Percentiles rank a stretch among this genome's conserved stretches.
phyloP scores from a whole-genome alignment of 306 rosid species.

The Crotalaria pallida region DNA sequence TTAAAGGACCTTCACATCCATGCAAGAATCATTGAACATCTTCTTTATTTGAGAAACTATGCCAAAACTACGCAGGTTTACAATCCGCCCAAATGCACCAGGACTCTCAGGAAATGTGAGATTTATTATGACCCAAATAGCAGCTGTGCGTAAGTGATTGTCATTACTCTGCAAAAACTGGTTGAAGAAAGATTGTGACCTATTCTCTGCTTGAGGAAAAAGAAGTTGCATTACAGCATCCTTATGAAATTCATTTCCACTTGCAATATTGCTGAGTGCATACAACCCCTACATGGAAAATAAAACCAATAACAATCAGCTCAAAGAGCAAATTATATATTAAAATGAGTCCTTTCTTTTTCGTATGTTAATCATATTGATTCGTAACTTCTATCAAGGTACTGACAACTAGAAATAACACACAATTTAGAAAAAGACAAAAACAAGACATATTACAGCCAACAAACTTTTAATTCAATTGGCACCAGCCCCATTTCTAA shows the following conservation, averaged over 20 bases:
- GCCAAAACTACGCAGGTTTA: constrained; percentile 54
- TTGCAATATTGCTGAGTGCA: constrained; percentile 66
- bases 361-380: not conserved
- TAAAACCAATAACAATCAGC: constrained; percentile 8
- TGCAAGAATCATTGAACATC: constrained; percentile 69
- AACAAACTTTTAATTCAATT: not conserved
- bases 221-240: constrained; percentile 71
- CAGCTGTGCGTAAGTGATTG: constrained; percentile 53
- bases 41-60: constrained; percentile 63
- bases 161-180: constrained; percentile 60
- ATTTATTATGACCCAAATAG: constrained; percentile 67
- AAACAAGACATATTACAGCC: not conserved
- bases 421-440: not conserved
- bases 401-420: not conserved
- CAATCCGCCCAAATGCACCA: constrained; percentile 44
- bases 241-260: constrained; percentile 77
- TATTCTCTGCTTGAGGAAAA: constrained; percentile 43
- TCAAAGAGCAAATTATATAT: not conserved
- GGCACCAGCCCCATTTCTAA: not conserved
- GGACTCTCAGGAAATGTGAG: constrained; percentile 64
- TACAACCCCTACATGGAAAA: constrained; percentile 65
- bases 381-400: not conserved
- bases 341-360: not conserved
- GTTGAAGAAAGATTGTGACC: constrained; percentile 42
- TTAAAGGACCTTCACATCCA: constrained; percentile 67